A percentile compares a stretch with the other conserved stretches of the same genome.
Conservation (phyloP, 1,284 basidiomycete genomes). For the Cronartium ribicola region DNA sequence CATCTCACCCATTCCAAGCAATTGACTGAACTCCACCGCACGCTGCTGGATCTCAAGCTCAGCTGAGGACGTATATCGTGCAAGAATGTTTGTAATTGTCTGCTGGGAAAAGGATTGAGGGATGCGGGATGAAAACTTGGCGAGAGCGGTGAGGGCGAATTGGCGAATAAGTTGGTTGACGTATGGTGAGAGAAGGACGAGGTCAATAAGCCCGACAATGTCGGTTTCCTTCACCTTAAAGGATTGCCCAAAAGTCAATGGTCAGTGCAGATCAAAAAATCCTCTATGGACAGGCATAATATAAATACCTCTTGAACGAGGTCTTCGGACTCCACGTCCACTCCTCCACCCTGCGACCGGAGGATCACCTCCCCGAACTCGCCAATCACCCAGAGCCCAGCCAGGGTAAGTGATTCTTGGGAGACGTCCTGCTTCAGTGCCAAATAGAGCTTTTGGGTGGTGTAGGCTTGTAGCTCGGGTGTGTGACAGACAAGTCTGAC, state of each 20-base stretch:
- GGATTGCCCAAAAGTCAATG: neutral
- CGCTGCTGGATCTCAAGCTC: constrained; percentile 95
- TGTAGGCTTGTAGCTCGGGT: constrained; percentile 93
- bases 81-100: constrained; percentile 70
- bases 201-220: constrained; percentile 78
- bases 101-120: constrained; percentile 65
- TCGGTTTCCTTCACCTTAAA: constrained; percentile 70
- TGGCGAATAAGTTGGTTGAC: constrained; percentile 85
- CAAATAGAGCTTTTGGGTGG: constrained; percentile 82
- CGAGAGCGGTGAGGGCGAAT: constrained; percentile 82
- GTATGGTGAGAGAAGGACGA: constrained; percentile 88
- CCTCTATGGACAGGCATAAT: neutral
- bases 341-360: constrained; percentile 59
- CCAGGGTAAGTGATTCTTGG: constrained; percentile 88
- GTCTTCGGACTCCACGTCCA: constrained; percentile 64
- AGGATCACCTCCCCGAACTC: constrained; percentile 91
- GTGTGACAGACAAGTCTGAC: constrained; percentile 95
- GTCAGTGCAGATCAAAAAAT: neutral
- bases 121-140: constrained; percentile 79
- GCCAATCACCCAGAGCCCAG: constrained; percentile 91
- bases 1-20: constrained; percentile 67
- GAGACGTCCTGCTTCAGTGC: constrained; percentile 88
- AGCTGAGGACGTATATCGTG: constrained; percentile 71
- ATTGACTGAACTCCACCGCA: constrained; percentile 84
- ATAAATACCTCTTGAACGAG: constrained; percentile 57